Evolutionary conservation across 2,329 filamentous ascomycete species (phyloP).

Genomic region (Paecilomyces dactylethromorphus): DNA sequence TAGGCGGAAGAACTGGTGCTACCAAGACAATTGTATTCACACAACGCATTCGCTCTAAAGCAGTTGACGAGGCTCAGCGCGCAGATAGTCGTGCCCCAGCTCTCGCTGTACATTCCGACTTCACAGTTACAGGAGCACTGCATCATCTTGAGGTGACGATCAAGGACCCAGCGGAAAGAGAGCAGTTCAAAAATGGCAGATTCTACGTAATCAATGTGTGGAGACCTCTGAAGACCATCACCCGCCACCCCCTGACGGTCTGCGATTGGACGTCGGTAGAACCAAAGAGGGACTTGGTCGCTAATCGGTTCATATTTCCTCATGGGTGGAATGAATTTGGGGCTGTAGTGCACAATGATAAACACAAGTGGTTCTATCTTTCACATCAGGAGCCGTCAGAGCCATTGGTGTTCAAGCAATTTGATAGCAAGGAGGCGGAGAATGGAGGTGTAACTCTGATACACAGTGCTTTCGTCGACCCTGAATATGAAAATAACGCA

Average conservation of each 20-base stretch:
- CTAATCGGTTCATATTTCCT: conserved; percentile 8
- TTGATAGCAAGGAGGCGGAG: conserved; percentile 7
- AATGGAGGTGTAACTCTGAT: conserved; percentile 25
- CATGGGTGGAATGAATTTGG: conserved; percentile 11
- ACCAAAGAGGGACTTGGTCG: conserved; percentile 5
- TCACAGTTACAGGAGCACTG: conserved; percentile 7
- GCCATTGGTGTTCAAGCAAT: conserved; percentile 15
- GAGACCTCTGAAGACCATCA: conserved; percentile 16
- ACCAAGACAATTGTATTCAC: conserved; percentile 55
- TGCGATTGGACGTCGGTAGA: conserved; percentile 13
- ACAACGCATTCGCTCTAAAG: conserved; percentile 51
- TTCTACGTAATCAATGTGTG: conserved; percentile 16
- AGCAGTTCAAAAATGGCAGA: conserved; percentile 6
- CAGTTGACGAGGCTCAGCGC: conserved; percentile 18
- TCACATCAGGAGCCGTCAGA: conserved; percentile 11
- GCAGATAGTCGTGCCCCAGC: conserved; percentile 11
- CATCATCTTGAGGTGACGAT: not conserved
- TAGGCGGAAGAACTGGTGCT: conserved; percentile 46
- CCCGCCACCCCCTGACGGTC: conserved; percentile 15
- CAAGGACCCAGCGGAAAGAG: conserved; percentile 3
- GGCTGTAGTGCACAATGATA: conserved; percentile 8
- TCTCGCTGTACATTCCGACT: conserved; percentile 15
- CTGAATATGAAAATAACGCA: conserved; percentile 28
- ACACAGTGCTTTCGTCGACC: conserved; percentile 47
- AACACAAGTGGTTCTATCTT: conserved; percentile 13